Evolutionary conservation across 1,139 yeast genomes (phyloP), one percentile per base, ranked within the genome.

Genomic region (Candida glucosophila): DNA sequence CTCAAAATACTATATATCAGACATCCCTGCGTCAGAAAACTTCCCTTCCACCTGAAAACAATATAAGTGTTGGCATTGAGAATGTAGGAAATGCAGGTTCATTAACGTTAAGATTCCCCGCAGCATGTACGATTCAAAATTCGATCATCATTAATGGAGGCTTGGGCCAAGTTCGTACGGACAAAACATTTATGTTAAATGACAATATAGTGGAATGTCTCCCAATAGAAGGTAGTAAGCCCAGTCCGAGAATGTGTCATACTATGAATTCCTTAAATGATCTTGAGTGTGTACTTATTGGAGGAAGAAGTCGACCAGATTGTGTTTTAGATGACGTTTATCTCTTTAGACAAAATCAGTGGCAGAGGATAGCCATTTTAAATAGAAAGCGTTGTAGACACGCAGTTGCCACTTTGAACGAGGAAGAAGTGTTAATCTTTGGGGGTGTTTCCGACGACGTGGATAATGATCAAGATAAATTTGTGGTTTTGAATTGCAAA

Each of bases 241-340:
- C 67, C 1, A n/a, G 36, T 0, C 59, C 74, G 5, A 58, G 92
- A 30, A 69, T 77, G 72, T 67, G 81, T 34, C 88, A 81, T 39
- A 55, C 73, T 0, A 37, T 73, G 14, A 62, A 72, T 0, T 31
- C 43, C 0, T 28, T 71, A 2, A 37, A 43, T 2, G 40, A 44
- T 5, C 41, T 44, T 0, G 35, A 33, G 2, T 34, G 55, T 1
- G 31, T 77, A 3, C 35, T 79, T n/a, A 53, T 72, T 15, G 93
- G 92, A 3, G 94, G 94, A 3, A 61, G 93, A 34, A 55, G 67
- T 3, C 63, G 74, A 5, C 93, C 94, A 1, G 65, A 67, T 2
- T 46, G 49, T 6, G 52, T 58, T 0, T 47, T 71, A 20, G 31
- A 30, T 5, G 67, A 60, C 30, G 51, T 55, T 0, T 54, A 55